Evolutionary conservation across 371 early-diverging fungal species (phyloP), one percentile per base, ranked within the genome.

Genomic region (Entomophthora muscae): DNA sequence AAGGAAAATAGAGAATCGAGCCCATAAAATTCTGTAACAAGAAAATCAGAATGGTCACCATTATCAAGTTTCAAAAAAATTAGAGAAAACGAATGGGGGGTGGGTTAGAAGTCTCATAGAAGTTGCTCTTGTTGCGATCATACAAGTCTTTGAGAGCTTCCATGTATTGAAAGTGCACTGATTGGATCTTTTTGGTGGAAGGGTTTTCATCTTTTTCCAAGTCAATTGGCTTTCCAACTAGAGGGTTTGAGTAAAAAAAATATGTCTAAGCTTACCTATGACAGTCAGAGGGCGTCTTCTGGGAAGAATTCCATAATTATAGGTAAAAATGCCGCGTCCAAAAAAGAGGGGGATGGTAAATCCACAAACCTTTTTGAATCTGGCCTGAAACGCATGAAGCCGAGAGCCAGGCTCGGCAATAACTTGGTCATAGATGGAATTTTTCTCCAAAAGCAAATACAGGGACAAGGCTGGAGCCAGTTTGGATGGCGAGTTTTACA

Each of bases 401-500:
- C 68, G 67, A 21, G 83, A 78, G 17, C 76, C 78, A 26, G 72
- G 42, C 51, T 67, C 57, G 58, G 79, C 81, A 64, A 76, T 75
- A 29, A 83, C 70, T 52, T 85, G 82, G 57, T 78, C 77, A 63
- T 82, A 90, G 10, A 90, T 64, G 27, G 89, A 86, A 70, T 89
- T 89, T n/a, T 68, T 90, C 91, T 52, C 90, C 90, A 76, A 90
- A 89, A 0, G 80, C 76, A 65, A 85, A 80, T 0, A 82, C 75
- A 10, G 91, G 91, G 0, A 88, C 86, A 28, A 89, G 66, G 5
- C 76, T 73, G 17, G 85, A 83, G 0, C 77, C 70, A 32, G 52
- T 22, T 62, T 76, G 73, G 32, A 90, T 82, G 2, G 91, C 91
- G 61, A 88, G 67, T n/a, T 85, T 83, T 70, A 90, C 80, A 65